phyloP scores from a whole-genome alignment of 805 yeast species.

The Candida dendrica region DNA sequence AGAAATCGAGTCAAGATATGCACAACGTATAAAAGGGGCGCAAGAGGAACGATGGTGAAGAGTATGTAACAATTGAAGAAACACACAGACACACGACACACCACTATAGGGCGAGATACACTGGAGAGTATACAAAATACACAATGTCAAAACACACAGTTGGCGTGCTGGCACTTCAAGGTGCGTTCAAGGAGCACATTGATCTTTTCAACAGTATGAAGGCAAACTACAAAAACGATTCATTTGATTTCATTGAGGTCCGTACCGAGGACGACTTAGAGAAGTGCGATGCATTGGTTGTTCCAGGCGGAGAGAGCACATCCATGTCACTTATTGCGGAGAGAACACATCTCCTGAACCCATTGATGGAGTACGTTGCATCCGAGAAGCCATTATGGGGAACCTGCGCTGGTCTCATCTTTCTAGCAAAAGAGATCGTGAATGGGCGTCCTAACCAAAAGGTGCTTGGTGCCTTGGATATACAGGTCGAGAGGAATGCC shows the following conservation, averaged over 20 bases:
- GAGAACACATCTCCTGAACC: constrained; percentile 48
- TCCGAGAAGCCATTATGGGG: constrained; percentile 67
- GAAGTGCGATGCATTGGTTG: constrained; percentile 49
- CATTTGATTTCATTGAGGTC: constrained; percentile 38
- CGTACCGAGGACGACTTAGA: constrained; percentile 43
- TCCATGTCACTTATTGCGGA: constrained; percentile 67
- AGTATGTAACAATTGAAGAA: too few relatives aligned
- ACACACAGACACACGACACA: too few relatives aligned
- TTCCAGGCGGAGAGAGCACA: constrained; percentile 69
- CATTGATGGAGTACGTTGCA: constrained; percentile 44
- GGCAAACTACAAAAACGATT: constrained; percentile 18
- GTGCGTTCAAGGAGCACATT: constrained; percentile 70
- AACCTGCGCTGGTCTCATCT: constrained; percentile 78
- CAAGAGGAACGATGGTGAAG: too few relatives aligned
- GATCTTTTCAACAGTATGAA: constrained; percentile 36
- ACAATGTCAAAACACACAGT: constrained; percentile 22
- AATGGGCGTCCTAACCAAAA: constrained; percentile 49
- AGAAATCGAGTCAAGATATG: too few relatives aligned
- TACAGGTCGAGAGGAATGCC: constrained; percentile 62
- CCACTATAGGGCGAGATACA: too few relatives aligned
- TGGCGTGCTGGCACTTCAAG: constrained; percentile 75
- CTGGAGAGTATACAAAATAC: too few relatives aligned
- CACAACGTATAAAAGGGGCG: too few relatives aligned
- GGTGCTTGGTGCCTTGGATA: constrained; percentile 56
- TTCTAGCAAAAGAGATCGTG: constrained; percentile 47